These are phyloP conservation scores for Tephrocybe sp. DNA, from an alignment of 768 basidiomycete genomes.

Conservation along the genomic window DNA sequence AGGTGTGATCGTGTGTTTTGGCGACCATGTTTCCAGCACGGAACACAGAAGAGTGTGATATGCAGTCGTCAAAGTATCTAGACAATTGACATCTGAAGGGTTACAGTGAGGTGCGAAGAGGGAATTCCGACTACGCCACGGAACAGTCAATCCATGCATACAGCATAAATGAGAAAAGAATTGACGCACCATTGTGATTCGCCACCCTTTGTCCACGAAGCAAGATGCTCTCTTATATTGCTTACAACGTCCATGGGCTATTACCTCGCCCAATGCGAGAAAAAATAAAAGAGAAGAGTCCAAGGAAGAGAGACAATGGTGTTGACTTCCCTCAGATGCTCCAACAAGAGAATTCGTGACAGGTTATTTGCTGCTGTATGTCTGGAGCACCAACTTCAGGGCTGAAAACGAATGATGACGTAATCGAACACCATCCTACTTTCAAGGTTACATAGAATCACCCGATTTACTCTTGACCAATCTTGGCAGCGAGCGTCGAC, in stretches of 20 bases:
- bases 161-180: slow-evolving; percentile 13
- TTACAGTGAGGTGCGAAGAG: slow-evolving; percentile 62
- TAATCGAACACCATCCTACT: too few relatives aligned
- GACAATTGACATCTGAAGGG: slow-evolving; percentile 48
- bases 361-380: slow-evolving; percentile 1
- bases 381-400: neutral
- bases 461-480: neutral
- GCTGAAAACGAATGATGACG: neutral
- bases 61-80: slow-evolving; percentile 60
- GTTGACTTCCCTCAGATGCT: neutral
- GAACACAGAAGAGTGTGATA: slow-evolving; percentile 71
- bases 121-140: slow-evolving; percentile 53
- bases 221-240: slow-evolving; percentile 48
- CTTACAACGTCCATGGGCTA: slow-evolving; percentile 60
- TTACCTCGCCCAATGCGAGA: neutral
- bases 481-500: neutral
- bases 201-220: slow-evolving; percentile 58
- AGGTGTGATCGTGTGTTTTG: slow-evolving; percentile 45
- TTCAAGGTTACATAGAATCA: too few relatives aligned
- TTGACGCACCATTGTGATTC: slow-evolving; percentile 61
- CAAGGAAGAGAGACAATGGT: neutral
- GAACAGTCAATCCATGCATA: slow-evolving; percentile 16
- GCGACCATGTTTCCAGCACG: slow-evolving; percentile 55
- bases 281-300: neutral
- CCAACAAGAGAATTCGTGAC: slow-evolving; percentile 7